Percentiles rank a stretch among this genome's conserved stretches.
phyloP scores from a whole-genome alignment of 331 rosid genomes.

The Malus hybrid region DNA sequence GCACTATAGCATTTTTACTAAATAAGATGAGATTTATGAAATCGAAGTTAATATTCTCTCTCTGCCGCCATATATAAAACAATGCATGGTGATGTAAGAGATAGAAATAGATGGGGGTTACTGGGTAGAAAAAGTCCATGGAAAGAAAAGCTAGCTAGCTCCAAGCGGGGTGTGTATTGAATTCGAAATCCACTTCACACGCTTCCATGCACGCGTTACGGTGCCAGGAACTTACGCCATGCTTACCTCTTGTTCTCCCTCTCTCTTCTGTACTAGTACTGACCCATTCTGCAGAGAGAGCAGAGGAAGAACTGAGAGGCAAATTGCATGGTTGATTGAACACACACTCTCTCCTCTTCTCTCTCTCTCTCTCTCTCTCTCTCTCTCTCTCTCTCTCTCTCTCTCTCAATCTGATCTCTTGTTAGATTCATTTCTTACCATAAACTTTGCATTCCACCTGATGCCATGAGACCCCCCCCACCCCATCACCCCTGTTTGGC shows the following conservation, averaged over 20 bases:
- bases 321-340: constrained; percentile 29
- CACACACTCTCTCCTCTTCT: neutral
- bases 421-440: constrained; percentile 16
- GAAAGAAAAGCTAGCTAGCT: neutral
- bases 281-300: constrained; percentile 9
- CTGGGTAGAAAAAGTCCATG: constrained; percentile 24
- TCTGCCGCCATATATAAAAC: constrained; percentile 43
- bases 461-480: constrained; percentile 16
- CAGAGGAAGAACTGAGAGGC: constrained; percentile 3
- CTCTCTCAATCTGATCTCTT: neutral
- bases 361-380: neutral
- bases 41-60: neutral
- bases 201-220: constrained; percentile 46
- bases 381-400: constrained; percentile 1
- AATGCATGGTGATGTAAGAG: neutral
- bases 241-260: neutral
- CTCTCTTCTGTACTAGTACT: neutral
- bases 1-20: too few relatives aligned
- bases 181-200: constrained; percentile 27
- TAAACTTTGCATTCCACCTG: constrained; percentile 34
- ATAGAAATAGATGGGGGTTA: neutral
- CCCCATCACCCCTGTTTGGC: neutral
- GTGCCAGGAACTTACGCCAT: constrained; percentile 38
- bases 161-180: neutral
- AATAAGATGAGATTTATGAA: neutral